Evolutionary conservation across 2,329 filamentous ascomycete genomes (phyloP), one percentile per base, ranked within the genome.

Genomic region (Penicillium corylophilum): DNA sequence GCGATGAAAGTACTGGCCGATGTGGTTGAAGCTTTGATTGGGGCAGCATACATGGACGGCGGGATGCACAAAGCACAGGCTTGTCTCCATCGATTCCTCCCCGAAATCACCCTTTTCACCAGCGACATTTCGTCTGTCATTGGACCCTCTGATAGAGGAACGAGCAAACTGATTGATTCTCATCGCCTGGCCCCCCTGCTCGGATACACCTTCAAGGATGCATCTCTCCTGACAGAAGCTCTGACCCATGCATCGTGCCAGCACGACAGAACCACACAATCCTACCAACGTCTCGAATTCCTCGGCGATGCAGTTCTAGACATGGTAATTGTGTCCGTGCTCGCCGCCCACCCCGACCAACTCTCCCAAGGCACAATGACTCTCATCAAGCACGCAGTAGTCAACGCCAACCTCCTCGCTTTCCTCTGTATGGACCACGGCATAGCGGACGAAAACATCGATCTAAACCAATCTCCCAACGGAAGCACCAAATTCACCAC

Each of bases 231-330:
- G 1, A 64, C 88, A 0, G 89, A 96, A 72, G 88, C 92, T 2
- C 77, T 93, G 44, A 96, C 91, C 0, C 92, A 96, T 64, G 76
- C 83, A 0, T 92, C 89, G 0, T 79, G 77, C 45, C 76, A 75
- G 26, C 70, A 73, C 15, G 74, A 79, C 4, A 76, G 76, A 2
- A 77, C 72, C 20, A 79, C 84, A 12, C 69, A 73, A 31, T 81
- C 79, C 0, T 85, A 85, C 62, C 88, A 96, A 59, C 82, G 91
- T 0, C 80, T 96, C 1, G 93, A 96, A 65, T 96, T 94, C 63
- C 75, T 96, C 0, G 93, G 93, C 1, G 93, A 97, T 61, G 83
- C 90, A 0, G 77, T 96, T 2, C 82, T 97, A 0, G 93, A 97
- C 70, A 81, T 85, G 60, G 76, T 96, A 49, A 76, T 96, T 44